These are phyloP conservation scores for Nannochloropsis gaditana DNA, from an alignment of 108 stramenopile genomes.

Conservation along the genomic window DNA sequence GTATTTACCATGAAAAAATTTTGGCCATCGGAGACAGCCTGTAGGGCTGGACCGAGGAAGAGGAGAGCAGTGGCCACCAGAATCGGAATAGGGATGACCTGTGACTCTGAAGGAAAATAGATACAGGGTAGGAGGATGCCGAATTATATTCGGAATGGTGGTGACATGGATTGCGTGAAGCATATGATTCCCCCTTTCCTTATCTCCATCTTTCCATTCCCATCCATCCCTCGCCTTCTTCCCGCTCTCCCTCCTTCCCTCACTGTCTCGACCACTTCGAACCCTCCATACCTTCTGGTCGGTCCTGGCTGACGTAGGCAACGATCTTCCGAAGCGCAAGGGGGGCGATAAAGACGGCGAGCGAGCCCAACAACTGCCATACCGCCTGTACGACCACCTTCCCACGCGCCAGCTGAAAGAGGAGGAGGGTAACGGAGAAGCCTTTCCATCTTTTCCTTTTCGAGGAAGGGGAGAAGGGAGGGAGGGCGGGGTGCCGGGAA, in stretches of 20 bases:
- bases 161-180: too few species aligned
- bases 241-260: not conserved
- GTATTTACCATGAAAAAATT: constrained; percentile 34
- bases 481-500: not conserved
- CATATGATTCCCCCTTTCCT: too few species aligned
- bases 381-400: constrained; percentile 32
- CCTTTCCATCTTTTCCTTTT: not conserved
- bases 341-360: constrained; percentile 39
- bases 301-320: constrained; percentile 33
- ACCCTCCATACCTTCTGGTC: constrained; percentile 21
- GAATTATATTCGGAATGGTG: too few species aligned
- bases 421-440: not conserved
- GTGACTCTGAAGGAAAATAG: not conserved
- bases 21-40: constrained; percentile 39
- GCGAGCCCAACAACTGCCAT: constrained; percentile 42
- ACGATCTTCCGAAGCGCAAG: constrained; percentile 45
- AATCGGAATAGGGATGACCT: not conserved
- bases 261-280: not conserved
- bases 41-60: constrained; percentile 41
- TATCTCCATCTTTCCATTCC: not conserved
- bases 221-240: not conserved
- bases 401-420: not conserved
- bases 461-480: not conserved
- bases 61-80: constrained; percentile 24
- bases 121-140: not conserved